Conservation (phyloP, 371 early-diverging fungal species). For the Actinomucor elegans region DNA sequence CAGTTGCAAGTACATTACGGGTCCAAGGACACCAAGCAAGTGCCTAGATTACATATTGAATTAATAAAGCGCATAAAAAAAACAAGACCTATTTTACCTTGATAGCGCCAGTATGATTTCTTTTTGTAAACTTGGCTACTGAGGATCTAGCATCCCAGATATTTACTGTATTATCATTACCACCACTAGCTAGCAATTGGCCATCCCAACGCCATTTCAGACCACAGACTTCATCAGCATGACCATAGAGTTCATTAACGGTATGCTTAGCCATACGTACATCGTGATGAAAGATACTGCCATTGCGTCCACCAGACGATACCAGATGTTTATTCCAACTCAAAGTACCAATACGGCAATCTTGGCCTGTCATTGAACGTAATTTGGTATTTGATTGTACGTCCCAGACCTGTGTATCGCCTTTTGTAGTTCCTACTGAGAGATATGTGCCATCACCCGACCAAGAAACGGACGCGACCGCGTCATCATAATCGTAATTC, state of each 20-base stretch:
- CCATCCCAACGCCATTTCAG: constrained; percentile 92
- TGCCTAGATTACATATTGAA: constrained; percentile 69
- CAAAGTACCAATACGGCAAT: constrained; percentile 79
- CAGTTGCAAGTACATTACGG: constrained; percentile 87
- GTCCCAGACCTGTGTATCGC: constrained; percentile 91
- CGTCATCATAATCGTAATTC: constrained; percentile 53
- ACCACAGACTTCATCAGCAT: constrained; percentile 92
- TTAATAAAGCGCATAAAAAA: background rate
- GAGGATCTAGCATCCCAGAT: constrained; percentile 87
- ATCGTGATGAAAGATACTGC: constrained; percentile 93
- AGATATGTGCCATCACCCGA: constrained; percentile 77
- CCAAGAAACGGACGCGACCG: constrained; percentile 78
- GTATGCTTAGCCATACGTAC: constrained; percentile 82
- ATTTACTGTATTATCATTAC: constrained; percentile 95
- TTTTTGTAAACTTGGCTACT: constrained; percentile 67
- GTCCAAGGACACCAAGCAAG: constrained; percentile 99
- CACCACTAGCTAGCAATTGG: constrained; percentile 89
- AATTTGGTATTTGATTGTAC: constrained; percentile 64
- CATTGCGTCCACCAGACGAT: constrained; percentile 87
- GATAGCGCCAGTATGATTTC: constrained; percentile 85
- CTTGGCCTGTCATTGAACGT: constrained; percentile 77
- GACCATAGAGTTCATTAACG: constrained; percentile 64
- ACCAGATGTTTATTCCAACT: constrained; percentile 87
- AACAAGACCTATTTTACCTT: constrained; percentile 57
- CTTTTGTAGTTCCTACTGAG: constrained; percentile 82